Evolutionary conservation across 169 alveolate genomes (phyloP), one percentile per base, ranked within the genome.

Genomic region (Plasmodium blacklocki): DNA sequence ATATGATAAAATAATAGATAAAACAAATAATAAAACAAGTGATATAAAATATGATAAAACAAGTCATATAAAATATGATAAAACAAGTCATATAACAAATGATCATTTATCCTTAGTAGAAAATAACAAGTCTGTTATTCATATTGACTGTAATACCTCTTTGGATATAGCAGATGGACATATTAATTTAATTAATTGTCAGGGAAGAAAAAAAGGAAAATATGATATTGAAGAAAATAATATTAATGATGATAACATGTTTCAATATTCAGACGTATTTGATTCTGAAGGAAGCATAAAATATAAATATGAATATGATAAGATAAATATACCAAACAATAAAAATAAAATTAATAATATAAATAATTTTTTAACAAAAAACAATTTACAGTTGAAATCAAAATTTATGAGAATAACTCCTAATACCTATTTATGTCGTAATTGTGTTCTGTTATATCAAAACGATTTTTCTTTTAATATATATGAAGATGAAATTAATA

Each of bases 341-440:
- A 78, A 43, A 74, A 74, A 19, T 26, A 74, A 47, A 66, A 78
- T 66, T 11, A 78, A 58, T 23, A 80, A 68, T 56, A 43, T 80
- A 58, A 80, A n/a, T 52, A 62, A n/a, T 32, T 80, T 80, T 63
- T 68, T 80, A 50, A 80, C 52, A 50, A 80, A 58, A 15, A 80
- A 80, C 15, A 68, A 32, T 3, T 80, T 80, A 6, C 21, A 56
- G 12, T 58, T 80, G 50, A 80, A 80, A 39, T 80, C 90, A 12
- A 80, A 68, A 29, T 80, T 80, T 29, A 80, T 68, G 83, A 68
- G 83, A 62, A 32, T 80, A 49, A 32, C 74, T 23, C 90, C 90
- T n/a, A 67, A 67, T 39, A 12, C 64, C 9, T 80, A 80, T 54
- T 47, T 80, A 19, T 80, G 90, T 62, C 63, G 14, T 15, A 70